These are phyloP conservation scores for Naganishia friedmannii DNA, from an alignment of 768 basidiomycete genomes.

Conservation along the genomic window DNA sequence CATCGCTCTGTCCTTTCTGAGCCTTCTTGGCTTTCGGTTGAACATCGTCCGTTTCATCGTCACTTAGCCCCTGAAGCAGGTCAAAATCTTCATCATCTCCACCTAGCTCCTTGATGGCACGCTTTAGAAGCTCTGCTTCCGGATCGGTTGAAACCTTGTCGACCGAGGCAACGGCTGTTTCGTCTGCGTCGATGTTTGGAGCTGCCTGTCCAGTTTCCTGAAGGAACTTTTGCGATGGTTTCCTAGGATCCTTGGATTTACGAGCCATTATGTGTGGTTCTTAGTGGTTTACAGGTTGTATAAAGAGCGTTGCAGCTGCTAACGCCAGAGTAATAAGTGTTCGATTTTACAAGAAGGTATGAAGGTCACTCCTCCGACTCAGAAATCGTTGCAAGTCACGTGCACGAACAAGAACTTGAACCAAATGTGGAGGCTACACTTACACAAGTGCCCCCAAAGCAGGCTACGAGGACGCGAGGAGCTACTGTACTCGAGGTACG, in stretches of 20 bases:
- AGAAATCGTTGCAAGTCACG: conserved; percentile 23
- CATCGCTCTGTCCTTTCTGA: conserved; percentile 18
- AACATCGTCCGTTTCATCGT: conserved; percentile 38
- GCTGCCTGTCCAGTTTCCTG: conserved; percentile 18
- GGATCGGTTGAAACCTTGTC: background rate
- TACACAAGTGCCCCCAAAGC: background rate
- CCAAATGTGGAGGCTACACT: background rate
- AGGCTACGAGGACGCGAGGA: no score
- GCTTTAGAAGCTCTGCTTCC: conserved; percentile 30
- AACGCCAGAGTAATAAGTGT: background rate
- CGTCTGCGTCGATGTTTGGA: background rate
- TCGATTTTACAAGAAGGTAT: background rate
- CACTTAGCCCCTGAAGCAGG: conserved; percentile 45
- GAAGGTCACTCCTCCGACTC: background rate
- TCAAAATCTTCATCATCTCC: conserved; percentile 50
- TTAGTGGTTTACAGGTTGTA: background rate
- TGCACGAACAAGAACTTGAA: background rate
- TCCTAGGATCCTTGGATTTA: conserved; percentile 33
- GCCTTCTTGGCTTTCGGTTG: conserved; percentile 29
- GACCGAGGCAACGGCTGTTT: background rate
- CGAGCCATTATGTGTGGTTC: conserved; percentile 8
- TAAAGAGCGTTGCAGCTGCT: background rate
- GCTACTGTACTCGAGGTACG: no score
- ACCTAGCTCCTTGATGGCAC: conserved; percentile 48
- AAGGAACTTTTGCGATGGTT: conserved; percentile 29